Conservation (phyloP, 2,329 filamentous ascomycete species). For the Neofusicoccum ribis region DNA sequence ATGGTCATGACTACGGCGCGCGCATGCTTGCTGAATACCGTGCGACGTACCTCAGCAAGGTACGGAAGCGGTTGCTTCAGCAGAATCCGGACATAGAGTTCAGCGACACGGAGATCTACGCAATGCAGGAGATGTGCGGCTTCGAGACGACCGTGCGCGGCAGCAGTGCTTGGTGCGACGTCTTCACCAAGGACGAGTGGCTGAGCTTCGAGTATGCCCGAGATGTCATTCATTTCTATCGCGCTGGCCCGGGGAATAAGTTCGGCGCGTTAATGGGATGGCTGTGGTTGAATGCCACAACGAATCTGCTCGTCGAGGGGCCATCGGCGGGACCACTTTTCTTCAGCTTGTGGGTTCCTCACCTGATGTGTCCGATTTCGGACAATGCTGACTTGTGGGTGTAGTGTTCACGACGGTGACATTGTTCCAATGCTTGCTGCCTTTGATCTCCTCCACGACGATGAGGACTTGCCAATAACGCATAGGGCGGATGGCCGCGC, state of each 20-base stretch:
- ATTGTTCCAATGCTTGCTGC: slow-evolving; percentile 57
- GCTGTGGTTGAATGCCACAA: slow-evolving; percentile 60
- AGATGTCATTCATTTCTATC: slow-evolving; percentile 60
- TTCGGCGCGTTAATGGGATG: slow-evolving; percentile 57
- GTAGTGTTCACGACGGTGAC: slow-evolving; percentile 58
- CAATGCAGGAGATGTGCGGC: slow-evolving; percentile 63
- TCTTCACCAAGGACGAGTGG: slow-evolving; percentile 58
- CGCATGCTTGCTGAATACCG: slow-evolving; percentile 50
- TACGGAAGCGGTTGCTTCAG: slow-evolving; percentile 46
- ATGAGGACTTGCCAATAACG: slow-evolving; percentile 48
- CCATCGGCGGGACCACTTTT: slow-evolving; percentile 51
- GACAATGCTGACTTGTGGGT: not conserved
- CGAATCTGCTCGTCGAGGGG: slow-evolving; percentile 48
- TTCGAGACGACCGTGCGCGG: slow-evolving; percentile 59
- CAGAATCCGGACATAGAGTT: slow-evolving; percentile 48
- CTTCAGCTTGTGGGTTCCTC: slow-evolving; percentile 54
- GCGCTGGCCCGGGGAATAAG: slow-evolving; percentile 57
- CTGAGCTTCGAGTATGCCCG: slow-evolving; percentile 59
- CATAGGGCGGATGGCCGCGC: slow-evolving; percentile 46
- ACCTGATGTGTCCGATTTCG: not conserved
- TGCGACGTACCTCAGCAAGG: slow-evolving; percentile 48
- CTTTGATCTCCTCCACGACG: slow-evolving; percentile 50
- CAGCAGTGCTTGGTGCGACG: slow-evolving; percentile 56
- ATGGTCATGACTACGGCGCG: slow-evolving; percentile 54
- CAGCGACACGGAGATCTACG: slow-evolving; percentile 52